A percentile compares a stretch with the other conserved stretches of the same genome.
Conservation (phyloP, 2,329 filamentous ascomycete species). For the Sporothrix luriei region DNA sequence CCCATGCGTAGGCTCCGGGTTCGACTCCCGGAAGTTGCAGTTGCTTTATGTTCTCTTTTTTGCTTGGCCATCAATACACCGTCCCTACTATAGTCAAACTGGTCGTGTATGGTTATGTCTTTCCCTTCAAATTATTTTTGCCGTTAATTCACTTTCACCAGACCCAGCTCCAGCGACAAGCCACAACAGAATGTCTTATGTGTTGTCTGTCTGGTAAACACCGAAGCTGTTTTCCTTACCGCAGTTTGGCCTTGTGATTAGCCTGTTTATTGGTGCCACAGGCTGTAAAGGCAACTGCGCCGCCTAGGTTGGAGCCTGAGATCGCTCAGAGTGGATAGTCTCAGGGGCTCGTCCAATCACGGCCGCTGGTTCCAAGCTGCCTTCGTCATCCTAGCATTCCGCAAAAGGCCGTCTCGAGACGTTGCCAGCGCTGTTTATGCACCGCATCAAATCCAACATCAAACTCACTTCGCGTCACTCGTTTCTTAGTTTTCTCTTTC, state of each 20-base stretch:
- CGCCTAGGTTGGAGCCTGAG: not conserved
- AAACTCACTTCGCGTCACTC: not conserved
- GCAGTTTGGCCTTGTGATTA: too few species aligned
- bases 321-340: not conserved
- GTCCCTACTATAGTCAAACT: not conserved
- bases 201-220: too few species aligned
- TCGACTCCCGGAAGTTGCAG: slow-evolving; percentile 40
- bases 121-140: not conserved
- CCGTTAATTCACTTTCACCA: not conserved
- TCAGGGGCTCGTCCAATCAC: slow-evolving; percentile 22
- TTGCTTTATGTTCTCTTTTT: slow-evolving; percentile 26
- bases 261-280: too few species aligned
- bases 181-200: too few species aligned
- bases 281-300: not conserved
- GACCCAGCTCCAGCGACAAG: too few species aligned
- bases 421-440: not conserved
- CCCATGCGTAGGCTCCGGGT: slow-evolving; percentile 41
- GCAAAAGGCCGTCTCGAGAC: slow-evolving; percentile 12
- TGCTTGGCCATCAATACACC: not conserved
- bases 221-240: too few species aligned
- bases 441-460: not conserved
- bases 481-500: not conserved
- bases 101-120: too few species aligned
- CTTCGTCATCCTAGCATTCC: slow-evolving; percentile 27
- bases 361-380: not conserved